Evolutionary conservation across 1,139 yeast genomes (phyloP).

Genomic region (Geotrichum klebahnii): DNA sequence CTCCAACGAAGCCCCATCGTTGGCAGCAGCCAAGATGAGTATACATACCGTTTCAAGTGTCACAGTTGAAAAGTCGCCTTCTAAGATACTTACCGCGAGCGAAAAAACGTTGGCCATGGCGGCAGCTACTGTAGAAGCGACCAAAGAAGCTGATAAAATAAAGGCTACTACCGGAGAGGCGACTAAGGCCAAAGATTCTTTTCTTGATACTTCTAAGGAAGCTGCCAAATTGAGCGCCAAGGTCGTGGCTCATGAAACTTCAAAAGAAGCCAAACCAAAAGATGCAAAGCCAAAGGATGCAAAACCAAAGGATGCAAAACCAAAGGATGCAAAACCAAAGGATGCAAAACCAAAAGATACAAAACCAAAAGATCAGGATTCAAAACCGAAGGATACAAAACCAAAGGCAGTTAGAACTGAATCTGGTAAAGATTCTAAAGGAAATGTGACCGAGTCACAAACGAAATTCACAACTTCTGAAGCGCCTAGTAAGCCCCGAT

Average conservation of each 20-base stretch:
- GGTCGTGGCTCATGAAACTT: neutral
- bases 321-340: neutral
- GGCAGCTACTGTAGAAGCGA: conserved; percentile 12
- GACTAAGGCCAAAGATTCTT: neutral
- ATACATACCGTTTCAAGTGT: conserved; percentile 7
- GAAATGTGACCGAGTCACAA: too few relatives aligned
- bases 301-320: neutral
- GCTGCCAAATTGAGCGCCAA: neutral
- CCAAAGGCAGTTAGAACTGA: neutral
- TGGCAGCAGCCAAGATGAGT: conserved; percentile 16
- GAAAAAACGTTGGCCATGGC: conserved; percentile 8
- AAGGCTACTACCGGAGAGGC: neutral
- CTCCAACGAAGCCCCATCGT: conserved; percentile 8
- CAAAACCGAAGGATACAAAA: too few relatives aligned
- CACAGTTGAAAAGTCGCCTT: conserved; percentile 2
- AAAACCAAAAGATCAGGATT: neutral
- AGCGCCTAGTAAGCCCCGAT: too few relatives aligned
- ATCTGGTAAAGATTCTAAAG: too few relatives aligned
- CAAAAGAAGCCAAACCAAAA: conserved; percentile 5
- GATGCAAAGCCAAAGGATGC: neutral
- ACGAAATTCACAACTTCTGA: too few relatives aligned
- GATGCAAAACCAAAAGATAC: neutral
- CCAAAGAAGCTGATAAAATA: conserved; percentile 1
- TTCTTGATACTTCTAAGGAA: neutral
- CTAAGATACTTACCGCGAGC: neutral